phyloP scores from a whole-genome alignment of 1,139 yeast species.

The Blastobotrys elegans region DNA sequence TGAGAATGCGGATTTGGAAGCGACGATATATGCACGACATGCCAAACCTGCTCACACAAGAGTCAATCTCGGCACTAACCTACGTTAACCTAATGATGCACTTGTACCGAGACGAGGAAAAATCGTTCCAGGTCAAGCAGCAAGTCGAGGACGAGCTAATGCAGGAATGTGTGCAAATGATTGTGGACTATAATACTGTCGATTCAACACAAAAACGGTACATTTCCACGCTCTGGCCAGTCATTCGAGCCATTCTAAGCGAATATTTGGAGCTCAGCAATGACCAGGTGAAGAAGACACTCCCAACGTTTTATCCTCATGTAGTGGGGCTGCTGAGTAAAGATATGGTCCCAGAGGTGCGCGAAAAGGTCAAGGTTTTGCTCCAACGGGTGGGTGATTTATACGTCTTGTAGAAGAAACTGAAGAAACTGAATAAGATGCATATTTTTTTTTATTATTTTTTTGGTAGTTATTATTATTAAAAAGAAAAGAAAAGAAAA shows the following conservation, averaged over 20 bases:
- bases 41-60: constrained; percentile 89
- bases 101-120: constrained; percentile 54
- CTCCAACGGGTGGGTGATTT: constrained; percentile 64
- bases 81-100: constrained; percentile 76
- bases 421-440: not conserved
- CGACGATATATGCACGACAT: constrained; percentile 89
- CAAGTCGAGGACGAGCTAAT: constrained; percentile 51
- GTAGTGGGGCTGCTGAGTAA: constrained; percentile 64
- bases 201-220: constrained; percentile 73
- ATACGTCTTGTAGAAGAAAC: not conserved
- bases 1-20: constrained; percentile 81
- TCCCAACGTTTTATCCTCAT: constrained; percentile 63
- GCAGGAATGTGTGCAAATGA: constrained; percentile 66
- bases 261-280: constrained; percentile 77
- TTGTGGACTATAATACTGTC: constrained; percentile 62
- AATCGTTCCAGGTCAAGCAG: constrained; percentile 8
- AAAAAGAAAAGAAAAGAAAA: not conserved
- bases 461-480: constrained; percentile 1
- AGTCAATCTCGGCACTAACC: constrained; percentile 84
- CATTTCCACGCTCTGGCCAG: constrained; percentile 85
- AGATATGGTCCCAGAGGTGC: constrained; percentile 63
- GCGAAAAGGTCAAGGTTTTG: constrained; percentile 61
- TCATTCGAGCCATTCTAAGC: constrained; percentile 76
- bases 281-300: constrained; percentile 59
- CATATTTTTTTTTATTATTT: constrained; percentile 5